Evolutionary conservation across 345 rosid genomes (phyloP).

Genomic region (Isatis tinctoria): DNA sequence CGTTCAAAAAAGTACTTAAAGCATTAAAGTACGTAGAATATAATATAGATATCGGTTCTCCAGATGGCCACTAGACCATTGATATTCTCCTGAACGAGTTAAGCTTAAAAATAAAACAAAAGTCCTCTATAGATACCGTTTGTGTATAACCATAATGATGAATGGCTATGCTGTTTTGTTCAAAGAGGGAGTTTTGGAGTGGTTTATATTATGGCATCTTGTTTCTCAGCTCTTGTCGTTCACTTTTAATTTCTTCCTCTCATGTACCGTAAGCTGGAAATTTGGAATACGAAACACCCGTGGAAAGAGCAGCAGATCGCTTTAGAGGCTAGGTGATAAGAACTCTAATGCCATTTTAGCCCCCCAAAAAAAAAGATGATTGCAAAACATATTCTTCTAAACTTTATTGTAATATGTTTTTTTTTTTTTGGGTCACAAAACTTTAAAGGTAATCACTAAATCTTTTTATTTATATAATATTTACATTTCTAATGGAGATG

Average conservation of each 20-base stretch:
- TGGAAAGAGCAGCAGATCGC: too few relatives aligned
- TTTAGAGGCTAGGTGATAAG: too few relatives aligned
- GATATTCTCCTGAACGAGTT: not conserved
- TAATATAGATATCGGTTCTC: not conserved
- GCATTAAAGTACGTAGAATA: not conserved
- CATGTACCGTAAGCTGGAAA: too few relatives aligned
- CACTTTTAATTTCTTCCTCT: not conserved
- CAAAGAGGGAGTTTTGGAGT: not conserved
- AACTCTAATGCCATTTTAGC: too few relatives aligned
- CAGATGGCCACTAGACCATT: slow-evolving; percentile 4
- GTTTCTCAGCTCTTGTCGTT: not conserved
- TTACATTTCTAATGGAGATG: too few relatives aligned
- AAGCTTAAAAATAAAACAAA: not conserved
- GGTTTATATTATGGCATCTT: not conserved
- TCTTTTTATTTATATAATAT: too few relatives aligned
- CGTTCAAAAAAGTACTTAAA: not conserved
- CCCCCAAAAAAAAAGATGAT: too few relatives aligned
- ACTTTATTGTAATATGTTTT: too few relatives aligned
- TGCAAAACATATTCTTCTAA: too few relatives aligned
- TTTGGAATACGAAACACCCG: too few relatives aligned
- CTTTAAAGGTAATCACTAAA: too few relatives aligned
- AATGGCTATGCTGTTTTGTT: not conserved
- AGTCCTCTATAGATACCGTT: not conserved
- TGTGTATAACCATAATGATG: not conserved
- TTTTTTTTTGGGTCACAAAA: too few relatives aligned